Percentiles rank a stretch among this genome's conserved stretches.
phyloP scores from a whole-genome alignment of 345 rosid genomes.

The Reutealis trisperma region DNA sequence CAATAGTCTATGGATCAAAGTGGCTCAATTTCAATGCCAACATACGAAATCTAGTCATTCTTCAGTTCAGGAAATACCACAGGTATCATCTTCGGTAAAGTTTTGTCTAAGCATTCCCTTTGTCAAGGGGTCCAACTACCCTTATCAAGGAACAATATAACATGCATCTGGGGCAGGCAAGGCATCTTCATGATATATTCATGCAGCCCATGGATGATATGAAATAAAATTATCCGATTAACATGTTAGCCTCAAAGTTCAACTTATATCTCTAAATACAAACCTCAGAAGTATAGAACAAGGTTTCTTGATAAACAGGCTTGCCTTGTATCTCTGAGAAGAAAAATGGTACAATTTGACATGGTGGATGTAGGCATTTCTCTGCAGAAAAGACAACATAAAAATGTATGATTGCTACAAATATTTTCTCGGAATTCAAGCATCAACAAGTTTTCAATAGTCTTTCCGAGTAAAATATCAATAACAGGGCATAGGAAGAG shows the following conservation, averaged over 20 bases:
- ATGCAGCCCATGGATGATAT: not conserved
- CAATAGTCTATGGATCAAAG: not conserved
- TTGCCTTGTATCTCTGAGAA: constrained; percentile 30
- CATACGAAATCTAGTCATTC: not conserved
- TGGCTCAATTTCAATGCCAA: not conserved
- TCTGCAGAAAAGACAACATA: constrained; percentile 28
- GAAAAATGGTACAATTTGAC: constrained; percentile 30
- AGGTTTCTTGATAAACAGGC: constrained; percentile 32
- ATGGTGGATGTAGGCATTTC: constrained; percentile 39
- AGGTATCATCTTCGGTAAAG: not conserved
- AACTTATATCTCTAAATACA: constrained; percentile 17
- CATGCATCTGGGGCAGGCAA: not conserved
- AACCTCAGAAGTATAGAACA: constrained; percentile 50
- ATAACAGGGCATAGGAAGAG: not conserved
- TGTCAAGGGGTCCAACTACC: not conserved
- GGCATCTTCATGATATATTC: not conserved
- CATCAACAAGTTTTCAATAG: not conserved
- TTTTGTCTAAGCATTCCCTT: not conserved
- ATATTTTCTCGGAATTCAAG: not conserved
- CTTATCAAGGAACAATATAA: not conserved
- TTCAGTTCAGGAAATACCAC: not conserved
- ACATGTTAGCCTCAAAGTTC: constrained; percentile 5
- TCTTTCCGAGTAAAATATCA: not conserved
- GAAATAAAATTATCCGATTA: not conserved
- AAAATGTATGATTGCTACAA: not conserved